Conservation (phyloP, 1,139 yeast genomes). For the Geotrichum klebahnii region DNA sequence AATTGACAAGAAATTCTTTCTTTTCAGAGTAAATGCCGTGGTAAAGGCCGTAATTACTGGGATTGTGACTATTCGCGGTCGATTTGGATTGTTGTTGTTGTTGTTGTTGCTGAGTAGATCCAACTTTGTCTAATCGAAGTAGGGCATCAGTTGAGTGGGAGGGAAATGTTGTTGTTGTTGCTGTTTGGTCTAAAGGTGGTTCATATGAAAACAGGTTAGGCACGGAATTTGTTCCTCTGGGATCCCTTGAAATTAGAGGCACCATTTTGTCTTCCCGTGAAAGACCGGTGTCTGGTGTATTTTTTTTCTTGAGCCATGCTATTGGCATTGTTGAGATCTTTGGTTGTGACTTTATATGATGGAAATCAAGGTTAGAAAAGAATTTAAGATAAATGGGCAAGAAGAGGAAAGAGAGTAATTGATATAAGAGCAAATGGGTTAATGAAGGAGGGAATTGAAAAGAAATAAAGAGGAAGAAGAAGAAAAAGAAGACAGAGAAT, state of each 20-base stretch:
- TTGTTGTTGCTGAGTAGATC: neutral
- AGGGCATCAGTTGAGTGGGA: neutral
- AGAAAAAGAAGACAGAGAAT: too few species aligned
- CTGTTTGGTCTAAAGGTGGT: neutral
- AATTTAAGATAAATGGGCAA: too few species aligned
- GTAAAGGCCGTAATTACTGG: neutral
- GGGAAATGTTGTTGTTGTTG: neutral
- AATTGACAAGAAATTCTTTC: neutral
- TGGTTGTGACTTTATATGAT: too few species aligned
- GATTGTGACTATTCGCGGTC: too few species aligned
- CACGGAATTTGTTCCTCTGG: neutral
- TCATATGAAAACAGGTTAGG: neutral
- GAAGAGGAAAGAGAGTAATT: too few species aligned
- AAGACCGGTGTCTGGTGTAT: neutral
- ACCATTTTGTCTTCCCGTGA: neutral
- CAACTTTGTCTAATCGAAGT: neutral
- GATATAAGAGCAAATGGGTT: too few species aligned
- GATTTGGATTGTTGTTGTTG: neutral
- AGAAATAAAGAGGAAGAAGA: too few species aligned
- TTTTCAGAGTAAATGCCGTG: conserved; percentile 4
- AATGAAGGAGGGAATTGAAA: too few species aligned
- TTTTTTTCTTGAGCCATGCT: conserved; percentile 6
- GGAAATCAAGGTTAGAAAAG: too few species aligned
- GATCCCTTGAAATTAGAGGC: neutral
- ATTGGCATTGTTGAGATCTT: conserved; percentile 1